Evolutionary conservation across 1,284 basidiomycete species (phyloP).

Genomic region (Schizopora paradoxa): DNA sequence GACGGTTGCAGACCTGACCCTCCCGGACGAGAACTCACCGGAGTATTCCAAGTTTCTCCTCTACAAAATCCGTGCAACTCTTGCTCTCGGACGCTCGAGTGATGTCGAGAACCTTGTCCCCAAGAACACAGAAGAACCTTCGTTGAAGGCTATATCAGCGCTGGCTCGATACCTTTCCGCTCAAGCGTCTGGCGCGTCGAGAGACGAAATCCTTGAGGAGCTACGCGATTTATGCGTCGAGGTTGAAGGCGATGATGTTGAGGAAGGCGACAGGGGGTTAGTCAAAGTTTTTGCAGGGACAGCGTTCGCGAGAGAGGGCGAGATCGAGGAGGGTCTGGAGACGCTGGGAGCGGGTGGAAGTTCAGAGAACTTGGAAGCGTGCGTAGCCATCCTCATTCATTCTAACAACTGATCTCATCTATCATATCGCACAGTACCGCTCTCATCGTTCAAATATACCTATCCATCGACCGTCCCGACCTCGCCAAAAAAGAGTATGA

Average conservation of each 20-base stretch:
- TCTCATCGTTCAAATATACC: conserved; percentile 77
- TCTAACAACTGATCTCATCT: conserved; percentile 2
- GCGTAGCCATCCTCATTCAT: conserved; percentile 30
- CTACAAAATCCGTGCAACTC: conserved; percentile 80
- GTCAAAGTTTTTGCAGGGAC: conserved; percentile 79
- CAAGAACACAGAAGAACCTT: conserved; percentile 54
- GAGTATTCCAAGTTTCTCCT: conserved; percentile 63
- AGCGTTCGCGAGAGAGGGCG: conserved; percentile 77
- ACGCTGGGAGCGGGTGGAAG: conserved; percentile 69
- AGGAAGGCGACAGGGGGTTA: conserved; percentile 52
- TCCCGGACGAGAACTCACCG: conserved; percentile 57
- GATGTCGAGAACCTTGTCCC: conserved; percentile 53
- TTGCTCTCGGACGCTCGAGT: conserved; percentile 66
- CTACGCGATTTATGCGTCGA: conserved; percentile 83
- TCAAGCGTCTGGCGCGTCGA: conserved; percentile 36
- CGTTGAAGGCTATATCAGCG: conserved; percentile 65
- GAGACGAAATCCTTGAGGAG: conserved; percentile 67
- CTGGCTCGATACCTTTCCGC: conserved; percentile 64
- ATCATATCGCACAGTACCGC: conserved; percentile 54
- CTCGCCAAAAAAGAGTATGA: conserved; percentile 83
- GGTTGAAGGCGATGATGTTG: conserved; percentile 71
- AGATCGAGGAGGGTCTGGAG: conserved; percentile 88
- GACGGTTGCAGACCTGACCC: conserved; percentile 43
- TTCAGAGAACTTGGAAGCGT: conserved; percentile 83
- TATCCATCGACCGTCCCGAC: conserved; percentile 80